phyloP scores from a whole-genome alignment of 2,329 filamentous ascomycete genomes.

The Fusarium solani-melongenae region DNA sequence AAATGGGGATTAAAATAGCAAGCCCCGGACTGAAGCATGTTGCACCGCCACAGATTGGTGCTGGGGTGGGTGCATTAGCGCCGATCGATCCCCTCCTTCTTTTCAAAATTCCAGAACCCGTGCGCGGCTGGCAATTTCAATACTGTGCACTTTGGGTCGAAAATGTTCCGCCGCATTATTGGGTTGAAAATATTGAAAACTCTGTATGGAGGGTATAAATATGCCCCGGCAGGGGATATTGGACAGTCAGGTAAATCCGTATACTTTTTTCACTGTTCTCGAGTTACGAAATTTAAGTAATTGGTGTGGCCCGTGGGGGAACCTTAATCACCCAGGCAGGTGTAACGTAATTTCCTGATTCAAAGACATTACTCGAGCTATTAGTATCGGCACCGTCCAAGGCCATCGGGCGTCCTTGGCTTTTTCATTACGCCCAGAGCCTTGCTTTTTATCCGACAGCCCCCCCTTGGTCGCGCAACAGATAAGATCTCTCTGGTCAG shows the following conservation, averaged over 20 bases:
- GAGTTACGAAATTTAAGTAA: background rate
- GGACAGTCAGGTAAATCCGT: background rate
- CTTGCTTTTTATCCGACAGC: background rate
- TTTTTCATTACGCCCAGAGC: background rate
- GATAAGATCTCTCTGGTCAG: background rate
- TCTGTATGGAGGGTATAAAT: background rate
- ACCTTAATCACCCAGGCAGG: background rate
- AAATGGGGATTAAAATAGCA: slow-evolving; percentile 14
- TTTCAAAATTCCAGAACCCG: slow-evolving; percentile 40
- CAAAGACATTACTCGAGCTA: background rate
- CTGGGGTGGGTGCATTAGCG: slow-evolving; percentile 49
- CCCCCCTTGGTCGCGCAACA: background rate
- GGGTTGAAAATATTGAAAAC: background rate
- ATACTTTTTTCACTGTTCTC: background rate
- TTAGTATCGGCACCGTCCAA: background rate
- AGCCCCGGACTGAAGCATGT: slow-evolving; percentile 31
- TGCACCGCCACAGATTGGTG: slow-evolving; percentile 50
- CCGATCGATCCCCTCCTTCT: slow-evolving; percentile 43
- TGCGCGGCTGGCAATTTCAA: slow-evolving; percentile 17
- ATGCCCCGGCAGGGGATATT: background rate
- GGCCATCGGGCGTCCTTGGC: background rate
- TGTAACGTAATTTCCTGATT: background rate
- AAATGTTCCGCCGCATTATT: background rate
- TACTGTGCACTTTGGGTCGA: background rate
- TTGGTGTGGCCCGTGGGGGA: background rate